phyloP scores from a whole-genome alignment of 2,329 filamentous ascomycete species.

The Trichoderma afroharzianum region DNA sequence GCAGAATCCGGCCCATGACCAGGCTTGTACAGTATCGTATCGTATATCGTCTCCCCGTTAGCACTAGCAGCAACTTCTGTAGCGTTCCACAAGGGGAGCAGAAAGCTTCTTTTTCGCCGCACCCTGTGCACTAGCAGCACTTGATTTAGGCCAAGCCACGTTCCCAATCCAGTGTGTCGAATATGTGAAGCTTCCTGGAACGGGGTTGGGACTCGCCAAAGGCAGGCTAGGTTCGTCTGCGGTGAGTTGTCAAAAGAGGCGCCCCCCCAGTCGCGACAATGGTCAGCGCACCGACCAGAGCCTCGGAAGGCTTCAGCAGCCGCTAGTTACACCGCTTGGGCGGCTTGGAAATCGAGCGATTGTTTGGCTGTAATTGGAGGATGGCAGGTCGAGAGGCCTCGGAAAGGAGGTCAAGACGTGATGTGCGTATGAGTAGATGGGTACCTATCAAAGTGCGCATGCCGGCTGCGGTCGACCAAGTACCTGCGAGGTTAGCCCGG shows the following conservation, averaged over 20 bases:
- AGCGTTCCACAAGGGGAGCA: neutral
- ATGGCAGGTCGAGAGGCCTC: neutral
- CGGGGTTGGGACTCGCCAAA: neutral
- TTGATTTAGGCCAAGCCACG: conserved; percentile 4
- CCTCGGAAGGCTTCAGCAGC: conserved; percentile 6
- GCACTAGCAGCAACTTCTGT: neutral
- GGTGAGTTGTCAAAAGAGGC: conserved; percentile 13
- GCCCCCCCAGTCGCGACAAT: neutral
- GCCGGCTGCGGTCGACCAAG: neutral
- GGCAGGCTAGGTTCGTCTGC: conserved; percentile 5
- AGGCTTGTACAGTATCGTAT: neutral
- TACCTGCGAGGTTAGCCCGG: neutral
- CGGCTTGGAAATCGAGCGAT: neutral
- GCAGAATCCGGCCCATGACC: neutral
- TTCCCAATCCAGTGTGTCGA: conserved; percentile 12
- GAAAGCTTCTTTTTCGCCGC: neutral
- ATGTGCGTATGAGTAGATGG: neutral
- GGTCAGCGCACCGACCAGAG: conserved; percentile 7
- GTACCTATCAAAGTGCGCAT: neutral
- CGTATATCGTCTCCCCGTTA: neutral
- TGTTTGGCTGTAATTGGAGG: conserved; percentile 4
- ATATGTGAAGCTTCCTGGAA: neutral
- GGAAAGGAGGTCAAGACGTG: conserved; percentile 7
- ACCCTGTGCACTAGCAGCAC: neutral
- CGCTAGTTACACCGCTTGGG: conserved; percentile 18